Percentiles rank a stretch among this genome's conserved stretches.
phyloP scores from a whole-genome alignment of 345 rosid species.

The Leavenworthia alabamica region DNA sequence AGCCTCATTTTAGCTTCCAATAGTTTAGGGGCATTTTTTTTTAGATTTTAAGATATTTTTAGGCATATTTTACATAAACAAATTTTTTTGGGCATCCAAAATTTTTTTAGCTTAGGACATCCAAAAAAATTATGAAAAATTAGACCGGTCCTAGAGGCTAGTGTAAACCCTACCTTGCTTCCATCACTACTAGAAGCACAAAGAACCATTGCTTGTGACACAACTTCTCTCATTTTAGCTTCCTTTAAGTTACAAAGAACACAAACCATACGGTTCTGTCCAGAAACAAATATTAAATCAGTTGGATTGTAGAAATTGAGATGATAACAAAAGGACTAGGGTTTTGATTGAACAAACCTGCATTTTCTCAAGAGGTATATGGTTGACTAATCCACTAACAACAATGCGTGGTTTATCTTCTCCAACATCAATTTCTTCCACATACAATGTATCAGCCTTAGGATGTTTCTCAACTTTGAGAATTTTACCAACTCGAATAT shows the following conservation, averaged over 20 bases:
- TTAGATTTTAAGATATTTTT: too few relatives aligned
- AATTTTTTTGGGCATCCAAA: too few relatives aligned
- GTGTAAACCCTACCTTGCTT: conserved; percentile 17
- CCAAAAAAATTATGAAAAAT: too few relatives aligned
- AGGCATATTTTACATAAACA: too few relatives aligned
- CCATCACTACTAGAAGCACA: conserved; percentile 72
- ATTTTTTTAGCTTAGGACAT: too few relatives aligned
- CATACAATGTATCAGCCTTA: conserved; percentile 69
- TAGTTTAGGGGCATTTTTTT: too few relatives aligned
- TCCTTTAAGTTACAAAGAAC: conserved; percentile 94
- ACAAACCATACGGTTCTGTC: conserved; percentile 88
- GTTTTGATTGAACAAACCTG: conserved; percentile 46
- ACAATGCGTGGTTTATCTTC: conserved; percentile 61
- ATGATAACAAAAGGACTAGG: background rate
- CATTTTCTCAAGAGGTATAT: conserved; percentile 81
- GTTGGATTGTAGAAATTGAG: too few relatives aligned
- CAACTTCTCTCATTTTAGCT: conserved; percentile 76
- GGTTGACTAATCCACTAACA: conserved; percentile 79
- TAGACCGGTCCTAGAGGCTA: too few relatives aligned
- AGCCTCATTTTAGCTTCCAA: too few relatives aligned
- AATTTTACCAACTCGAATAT: conserved; percentile 80
- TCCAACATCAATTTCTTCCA: conserved; percentile 87
- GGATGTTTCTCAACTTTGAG: conserved; percentile 72
- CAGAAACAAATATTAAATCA: conserved; percentile 4
- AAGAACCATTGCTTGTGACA: conserved; percentile 97